Evolutionary conservation across 2,329 filamentous ascomycete genomes (phyloP), one percentile per base, ranked within the genome.

Genomic region (Colletotrichum lentis): DNA sequence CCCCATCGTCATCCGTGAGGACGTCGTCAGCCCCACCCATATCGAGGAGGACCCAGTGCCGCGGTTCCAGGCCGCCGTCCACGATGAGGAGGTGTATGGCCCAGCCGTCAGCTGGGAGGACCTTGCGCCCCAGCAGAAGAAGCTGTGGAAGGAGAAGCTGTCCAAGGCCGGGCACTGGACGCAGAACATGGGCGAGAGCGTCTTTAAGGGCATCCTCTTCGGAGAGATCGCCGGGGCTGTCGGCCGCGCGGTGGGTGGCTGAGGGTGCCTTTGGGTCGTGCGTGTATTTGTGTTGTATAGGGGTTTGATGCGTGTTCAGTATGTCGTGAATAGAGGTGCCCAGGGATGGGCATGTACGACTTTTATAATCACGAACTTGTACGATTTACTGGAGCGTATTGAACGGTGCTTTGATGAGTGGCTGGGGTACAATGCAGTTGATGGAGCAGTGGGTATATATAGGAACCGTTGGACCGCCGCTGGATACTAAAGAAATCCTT

Each of bases 141-240:
- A 82, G 59, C 80, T 82, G 20, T 96, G 93, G 93, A 93, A 88
- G 79, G 78, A 85, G 72, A 86, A 85, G 74, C 83, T 96, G 43
- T 82, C 83, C 63, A 84, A 89, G 62, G 89, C 91, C 0, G 93
- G 93, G 0, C 87, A 93, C 71, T 96, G 92, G 93, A 86, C 87
- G n/a, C 88, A 90, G 75, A 84, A 87, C 44, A 91, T 95, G 83
- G 91, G 92, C 3, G 92, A 95, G 81, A 84, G 83, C 11, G 86
- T 96, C 37, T 85, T 96, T 72, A 88, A 90, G 78, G 91, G 92
- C 3, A 86, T 96, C 39, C 80, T 96, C 70, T 96, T 96, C 79
- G 87, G 89, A 22, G 86, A 93, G 78, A 82, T 92, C 71, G 91
- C 86, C 1, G 90, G 86, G 2, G 80, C 84, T 59, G 86, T 91